phyloP scores from a whole-genome alignment of 2,329 filamentous ascomycete species.

The Verticillium dahliae region DNA sequence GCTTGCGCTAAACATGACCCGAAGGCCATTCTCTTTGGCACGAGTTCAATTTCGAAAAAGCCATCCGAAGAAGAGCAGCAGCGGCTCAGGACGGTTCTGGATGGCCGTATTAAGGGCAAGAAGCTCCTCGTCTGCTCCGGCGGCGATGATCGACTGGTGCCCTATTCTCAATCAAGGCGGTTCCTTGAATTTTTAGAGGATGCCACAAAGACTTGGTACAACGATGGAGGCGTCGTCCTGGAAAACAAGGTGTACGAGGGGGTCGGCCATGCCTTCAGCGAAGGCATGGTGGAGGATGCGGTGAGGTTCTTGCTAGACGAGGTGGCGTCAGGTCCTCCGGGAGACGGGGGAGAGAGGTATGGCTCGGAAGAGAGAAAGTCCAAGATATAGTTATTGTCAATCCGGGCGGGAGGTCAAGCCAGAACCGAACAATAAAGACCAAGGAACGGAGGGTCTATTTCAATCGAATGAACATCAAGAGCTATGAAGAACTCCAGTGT shows the following conservation, averaged over 20 bases:
- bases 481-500: background rate
- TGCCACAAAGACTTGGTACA: conserved; percentile 44
- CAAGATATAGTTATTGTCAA: conserved; percentile 18
- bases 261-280: conserved; percentile 63
- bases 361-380: conserved; percentile 12
- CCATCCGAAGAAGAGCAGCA: conserved; percentile 30
- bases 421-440: no score
- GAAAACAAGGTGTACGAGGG: conserved; percentile 63
- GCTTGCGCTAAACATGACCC: conserved; percentile 66
- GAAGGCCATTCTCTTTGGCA: conserved; percentile 63
- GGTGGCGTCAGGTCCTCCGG: conserved; percentile 25
- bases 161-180: conserved; percentile 52
- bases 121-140: conserved; percentile 60
- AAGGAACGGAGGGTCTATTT: no score
- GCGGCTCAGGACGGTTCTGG: conserved; percentile 37
- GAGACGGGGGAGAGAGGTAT: background rate
- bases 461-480: background rate
- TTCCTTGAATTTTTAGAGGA: conserved; percentile 58
- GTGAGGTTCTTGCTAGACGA: conserved; percentile 53
- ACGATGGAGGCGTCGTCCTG: conserved; percentile 48
- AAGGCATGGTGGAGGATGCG: conserved; percentile 60
- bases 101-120: conserved; percentile 51
- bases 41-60: conserved; percentile 24
- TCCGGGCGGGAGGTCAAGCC: background rate
- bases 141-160: conserved; percentile 64